A percentile compares a stretch with the other conserved stretches of the same genome.
Conservation (phyloP, 352 stramenopile species). For the Aphanomyces invadans region DNA sequence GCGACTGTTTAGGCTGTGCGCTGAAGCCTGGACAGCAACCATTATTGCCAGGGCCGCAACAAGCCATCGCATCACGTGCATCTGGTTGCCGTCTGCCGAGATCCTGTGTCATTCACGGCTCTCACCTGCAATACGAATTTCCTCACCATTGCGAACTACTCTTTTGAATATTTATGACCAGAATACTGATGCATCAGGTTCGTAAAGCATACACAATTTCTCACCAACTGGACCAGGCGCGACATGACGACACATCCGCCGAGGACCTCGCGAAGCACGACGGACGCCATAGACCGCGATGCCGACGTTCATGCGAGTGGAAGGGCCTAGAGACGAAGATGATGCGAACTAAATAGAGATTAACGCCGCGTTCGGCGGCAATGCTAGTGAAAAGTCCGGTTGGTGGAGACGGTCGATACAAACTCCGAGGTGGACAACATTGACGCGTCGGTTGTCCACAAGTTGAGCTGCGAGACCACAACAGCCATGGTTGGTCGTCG, state of each 20-base stretch:
- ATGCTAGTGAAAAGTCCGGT: neutral
- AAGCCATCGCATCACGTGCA: neutral
- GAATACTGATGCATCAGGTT: too few species aligned
- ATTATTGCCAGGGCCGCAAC: neutral
- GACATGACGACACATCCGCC: too few species aligned
- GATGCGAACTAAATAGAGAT: neutral
- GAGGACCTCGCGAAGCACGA: too few species aligned
- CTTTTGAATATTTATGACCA: too few species aligned
- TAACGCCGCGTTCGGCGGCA: too few species aligned
- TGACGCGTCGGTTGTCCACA: neutral
- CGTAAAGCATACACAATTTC: too few species aligned
- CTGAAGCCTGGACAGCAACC: neutral
- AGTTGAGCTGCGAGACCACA: neutral
- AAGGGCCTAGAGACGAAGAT: neutral
- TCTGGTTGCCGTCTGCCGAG: too few species aligned
- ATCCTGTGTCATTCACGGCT: too few species aligned
- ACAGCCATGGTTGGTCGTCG: neutral
- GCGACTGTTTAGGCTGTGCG: neutral
- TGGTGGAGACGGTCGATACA: slow-evolving; percentile 2
- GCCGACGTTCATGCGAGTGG: too few species aligned
- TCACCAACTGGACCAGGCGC: neutral
- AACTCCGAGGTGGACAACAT: neutral
- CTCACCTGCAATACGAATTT: too few species aligned
- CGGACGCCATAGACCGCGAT: neutral
- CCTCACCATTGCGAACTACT: too few species aligned